These are phyloP conservation scores for Suillus americanus DNA, from an alignment of 768 basidiomycete genomes.

Conservation along the genomic window DNA sequence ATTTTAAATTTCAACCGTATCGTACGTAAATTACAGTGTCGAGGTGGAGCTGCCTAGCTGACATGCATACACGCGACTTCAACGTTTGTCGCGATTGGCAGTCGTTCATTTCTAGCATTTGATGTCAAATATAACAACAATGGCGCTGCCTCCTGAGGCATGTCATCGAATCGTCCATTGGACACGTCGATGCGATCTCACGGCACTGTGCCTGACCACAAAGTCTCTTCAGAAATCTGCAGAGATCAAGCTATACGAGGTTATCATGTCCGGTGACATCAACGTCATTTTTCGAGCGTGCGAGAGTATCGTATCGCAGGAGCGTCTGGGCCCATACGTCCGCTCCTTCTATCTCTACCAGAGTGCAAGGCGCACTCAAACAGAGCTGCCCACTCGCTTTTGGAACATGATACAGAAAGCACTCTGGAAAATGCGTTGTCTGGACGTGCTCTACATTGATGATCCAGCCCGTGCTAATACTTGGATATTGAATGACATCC, in stretches of 20 bases:
- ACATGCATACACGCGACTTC: slow-evolving; percentile 6
- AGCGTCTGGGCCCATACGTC: slow-evolving; percentile 42
- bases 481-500: slow-evolving; percentile 46
- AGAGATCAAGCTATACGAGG: slow-evolving; percentile 46
- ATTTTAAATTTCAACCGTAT: not conserved
- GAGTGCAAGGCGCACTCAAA: slow-evolving; percentile 26
- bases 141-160: slow-evolving; percentile 42
- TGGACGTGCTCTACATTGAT: slow-evolving; percentile 43
- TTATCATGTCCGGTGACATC: slow-evolving; percentile 39
- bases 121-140: slow-evolving; percentile 18
- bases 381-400: slow-evolving; percentile 33
- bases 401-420: slow-evolving; percentile 46
- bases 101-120: not conserved
- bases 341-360: slow-evolving; percentile 42
- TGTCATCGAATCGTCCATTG: slow-evolving; percentile 40
- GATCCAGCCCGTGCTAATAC: slow-evolving; percentile 39
- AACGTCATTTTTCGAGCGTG: slow-evolving; percentile 37
- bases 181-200: slow-evolving; percentile 37
- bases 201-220: slow-evolving; percentile 43
- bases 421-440: slow-evolving; percentile 41
- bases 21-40: slow-evolving; percentile 7
- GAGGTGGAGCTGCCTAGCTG: slow-evolving; percentile 1
- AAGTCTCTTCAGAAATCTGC: slow-evolving; percentile 49
- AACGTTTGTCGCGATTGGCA: slow-evolving; percentile 6
- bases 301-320: slow-evolving; percentile 33